Evolutionary conservation across 352 stramenopile species (phyloP).

Genomic region (Pythium rishiriense): DNA sequence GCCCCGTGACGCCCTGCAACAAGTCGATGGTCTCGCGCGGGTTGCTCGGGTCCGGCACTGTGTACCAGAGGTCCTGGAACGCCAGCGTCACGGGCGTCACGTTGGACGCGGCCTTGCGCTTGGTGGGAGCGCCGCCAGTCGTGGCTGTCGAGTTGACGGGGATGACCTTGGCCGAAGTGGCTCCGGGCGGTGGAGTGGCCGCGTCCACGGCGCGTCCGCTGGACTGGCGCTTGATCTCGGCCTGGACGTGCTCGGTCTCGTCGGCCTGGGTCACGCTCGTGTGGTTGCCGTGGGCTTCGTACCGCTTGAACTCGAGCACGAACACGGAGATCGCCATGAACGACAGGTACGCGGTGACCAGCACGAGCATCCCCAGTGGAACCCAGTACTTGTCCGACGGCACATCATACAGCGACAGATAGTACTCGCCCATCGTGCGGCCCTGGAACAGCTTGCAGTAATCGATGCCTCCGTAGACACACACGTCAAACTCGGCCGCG

Average conservation of each 20-base stretch:
- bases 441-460: slow-evolving; percentile 9
- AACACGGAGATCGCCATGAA: slow-evolving; percentile 26
- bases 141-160: background rate
- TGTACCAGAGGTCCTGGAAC: slow-evolving; percentile 30
- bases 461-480: slow-evolving; percentile 25
- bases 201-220: background rate
- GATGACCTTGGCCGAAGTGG: slow-evolving; percentile 24
- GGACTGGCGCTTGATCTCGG: slow-evolving; percentile 23
- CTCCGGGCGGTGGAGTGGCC: background rate
- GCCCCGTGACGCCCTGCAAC: slow-evolving; percentile 53
- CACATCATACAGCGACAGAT: slow-evolving; percentile 18
- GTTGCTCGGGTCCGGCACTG: slow-evolving; percentile 24
- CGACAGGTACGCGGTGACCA: slow-evolving; percentile 25
- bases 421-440: slow-evolving; percentile 27
- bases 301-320: slow-evolving; percentile 30
- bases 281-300: slow-evolving; percentile 30
- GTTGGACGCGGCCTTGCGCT: slow-evolving; percentile 41
- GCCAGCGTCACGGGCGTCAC: slow-evolving; percentile 25
- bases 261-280: background rate
- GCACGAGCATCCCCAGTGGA: slow-evolving; percentile 21
- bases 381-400: slow-evolving; percentile 16
- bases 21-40: slow-evolving; percentile 39
- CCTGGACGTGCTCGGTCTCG: slow-evolving; percentile 9
- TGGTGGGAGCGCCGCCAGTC: slow-evolving; percentile 1
- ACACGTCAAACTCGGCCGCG: slow-evolving; percentile 18